Percentiles rank a stretch among this genome's conserved stretches.
These are phyloP conservation scores for Dissoconium aciculare DNA, from an alignment of 2,329 filamentous ascomycete species.

Conservation along the genomic window DNA sequence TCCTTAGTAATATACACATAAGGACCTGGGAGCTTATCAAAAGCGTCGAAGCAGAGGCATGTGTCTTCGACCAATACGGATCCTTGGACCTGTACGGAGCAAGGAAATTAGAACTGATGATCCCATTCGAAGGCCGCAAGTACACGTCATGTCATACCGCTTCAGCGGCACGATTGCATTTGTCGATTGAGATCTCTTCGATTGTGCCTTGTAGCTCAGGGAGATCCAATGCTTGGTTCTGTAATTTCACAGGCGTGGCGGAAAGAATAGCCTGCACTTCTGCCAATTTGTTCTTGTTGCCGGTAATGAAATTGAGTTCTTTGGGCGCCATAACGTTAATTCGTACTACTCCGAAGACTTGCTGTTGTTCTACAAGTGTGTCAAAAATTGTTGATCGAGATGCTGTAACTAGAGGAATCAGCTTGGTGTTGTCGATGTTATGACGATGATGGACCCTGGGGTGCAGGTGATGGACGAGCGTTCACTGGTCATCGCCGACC, in stretches of 20 bases:
- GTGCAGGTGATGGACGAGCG: too few relatives aligned
- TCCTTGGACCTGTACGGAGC: slow-evolving; percentile 58
- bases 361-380: too few relatives aligned
- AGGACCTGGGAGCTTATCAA: slow-evolving; percentile 81
- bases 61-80: slow-evolving; percentile 95
- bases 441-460: too few relatives aligned
- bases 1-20: slow-evolving; percentile 82
- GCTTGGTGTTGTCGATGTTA: too few relatives aligned
- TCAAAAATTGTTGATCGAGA: too few relatives aligned
- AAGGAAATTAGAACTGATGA: too few relatives aligned
- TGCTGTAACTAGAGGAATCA: too few relatives aligned
- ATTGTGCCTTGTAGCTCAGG: slow-evolving; percentile 84
- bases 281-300: slow-evolving; percentile 83
- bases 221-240: slow-evolving; percentile 62
- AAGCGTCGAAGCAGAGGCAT: slow-evolving; percentile 78
- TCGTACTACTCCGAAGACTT: background rate
- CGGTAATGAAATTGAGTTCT: slow-evolving; percentile 82
- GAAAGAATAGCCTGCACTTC: slow-evolving; percentile 83
- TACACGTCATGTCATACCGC: slow-evolving; percentile 31
- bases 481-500: too few relatives aligned
- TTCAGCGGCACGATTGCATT: slow-evolving; percentile 69
- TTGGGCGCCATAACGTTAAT: slow-evolving; percentile 22
- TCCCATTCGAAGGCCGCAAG: too few relatives aligned
- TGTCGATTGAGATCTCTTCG: slow-evolving; percentile 80
- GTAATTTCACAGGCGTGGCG: slow-evolving; percentile 50